These are phyloP conservation scores for Saccharomyces mikatae DNA, from an alignment of 805 yeast species.

Conservation along the genomic window DNA sequence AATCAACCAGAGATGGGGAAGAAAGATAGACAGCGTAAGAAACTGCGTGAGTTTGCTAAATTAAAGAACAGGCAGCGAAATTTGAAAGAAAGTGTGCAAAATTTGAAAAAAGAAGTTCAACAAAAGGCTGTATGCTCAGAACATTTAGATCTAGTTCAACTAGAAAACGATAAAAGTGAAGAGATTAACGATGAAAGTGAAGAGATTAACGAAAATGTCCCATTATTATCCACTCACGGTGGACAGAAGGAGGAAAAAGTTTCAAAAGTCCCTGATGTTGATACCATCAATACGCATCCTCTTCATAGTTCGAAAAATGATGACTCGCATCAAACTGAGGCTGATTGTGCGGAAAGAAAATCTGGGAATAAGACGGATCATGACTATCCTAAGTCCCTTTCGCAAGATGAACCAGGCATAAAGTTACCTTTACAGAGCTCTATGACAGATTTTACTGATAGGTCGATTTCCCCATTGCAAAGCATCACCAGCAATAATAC, in stretches of 20 bases:
- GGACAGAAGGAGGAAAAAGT: not conserved
- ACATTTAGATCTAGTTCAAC: not conserved
- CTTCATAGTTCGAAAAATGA: not conserved
- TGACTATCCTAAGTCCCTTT: not conserved
- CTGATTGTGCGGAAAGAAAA: not conserved
- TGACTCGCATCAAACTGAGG: not conserved
- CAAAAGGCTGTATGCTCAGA: not conserved
- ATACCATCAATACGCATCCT: not conserved
- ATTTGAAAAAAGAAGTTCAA: not conserved
- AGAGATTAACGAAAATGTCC: not conserved
- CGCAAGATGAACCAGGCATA: not conserved
- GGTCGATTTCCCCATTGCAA: not conserved
- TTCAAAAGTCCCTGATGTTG: not conserved
- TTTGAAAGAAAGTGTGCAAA: not conserved
- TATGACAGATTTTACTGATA: not conserved
- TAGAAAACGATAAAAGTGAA: not conserved
- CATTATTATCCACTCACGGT: not conserved
- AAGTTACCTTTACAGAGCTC: not conserved
- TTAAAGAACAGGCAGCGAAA: not conserved
- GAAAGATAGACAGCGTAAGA: conserved; percentile 14
- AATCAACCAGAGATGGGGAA: conserved; percentile 6
- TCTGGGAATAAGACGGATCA: not conserved
- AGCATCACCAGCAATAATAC: not conserved
- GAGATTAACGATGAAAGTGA: not conserved
- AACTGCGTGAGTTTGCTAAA: conserved; percentile 20